Conservation (phyloP, 1,284 basidiomycete genomes). For the Coniferiporia weirii region DNA sequence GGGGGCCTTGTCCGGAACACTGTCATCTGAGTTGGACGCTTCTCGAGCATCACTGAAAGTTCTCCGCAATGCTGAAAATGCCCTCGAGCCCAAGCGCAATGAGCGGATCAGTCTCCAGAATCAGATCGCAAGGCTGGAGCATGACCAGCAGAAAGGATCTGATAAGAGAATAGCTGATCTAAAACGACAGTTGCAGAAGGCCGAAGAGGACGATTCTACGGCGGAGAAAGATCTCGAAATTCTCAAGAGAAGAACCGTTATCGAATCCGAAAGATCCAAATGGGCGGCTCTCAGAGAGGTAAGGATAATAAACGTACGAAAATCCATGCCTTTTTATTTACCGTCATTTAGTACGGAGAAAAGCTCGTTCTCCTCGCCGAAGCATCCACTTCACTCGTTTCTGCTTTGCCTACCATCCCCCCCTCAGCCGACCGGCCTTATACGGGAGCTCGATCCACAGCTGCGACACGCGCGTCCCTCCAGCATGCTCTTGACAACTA, state of each 20-base stretch:
- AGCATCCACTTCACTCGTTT: slow-evolving; percentile 55
- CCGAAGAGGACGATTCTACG: slow-evolving; percentile 56
- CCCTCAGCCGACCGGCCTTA: slow-evolving; percentile 53
- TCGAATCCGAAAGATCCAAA: slow-evolving; percentile 65
- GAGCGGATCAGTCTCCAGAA: slow-evolving; percentile 48
- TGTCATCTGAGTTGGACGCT: slow-evolving; percentile 55
- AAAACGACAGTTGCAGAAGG: slow-evolving; percentile 55
- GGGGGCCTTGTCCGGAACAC: slow-evolving; percentile 54
- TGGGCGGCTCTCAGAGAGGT: slow-evolving; percentile 79
- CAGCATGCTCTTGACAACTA: slow-evolving; percentile 74
- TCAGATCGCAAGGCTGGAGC: slow-evolving; percentile 61
- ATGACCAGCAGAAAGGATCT: slow-evolving; percentile 51
- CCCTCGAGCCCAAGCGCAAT: slow-evolving; percentile 54
- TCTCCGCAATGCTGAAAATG: slow-evolving; percentile 62
- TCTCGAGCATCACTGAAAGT: slow-evolving; percentile 63
- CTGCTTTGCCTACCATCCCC: slow-evolving; percentile 56
- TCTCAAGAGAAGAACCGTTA: slow-evolving; percentile 65
- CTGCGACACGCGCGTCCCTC: slow-evolving; percentile 62
- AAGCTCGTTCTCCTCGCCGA: slow-evolving; percentile 69
- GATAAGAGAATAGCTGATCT: slow-evolving; percentile 64
- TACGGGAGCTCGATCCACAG: slow-evolving; percentile 54
- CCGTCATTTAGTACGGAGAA: slow-evolving; percentile 55
- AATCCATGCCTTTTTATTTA: background rate
- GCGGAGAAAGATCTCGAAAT: slow-evolving; percentile 64
- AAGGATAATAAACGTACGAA: slow-evolving; percentile 14